A percentile compares a stretch with the other conserved stretches of the same genome.
Conservation (phyloP, 148 eudicot species). For the Tetragonia tetragonoides region DNA sequence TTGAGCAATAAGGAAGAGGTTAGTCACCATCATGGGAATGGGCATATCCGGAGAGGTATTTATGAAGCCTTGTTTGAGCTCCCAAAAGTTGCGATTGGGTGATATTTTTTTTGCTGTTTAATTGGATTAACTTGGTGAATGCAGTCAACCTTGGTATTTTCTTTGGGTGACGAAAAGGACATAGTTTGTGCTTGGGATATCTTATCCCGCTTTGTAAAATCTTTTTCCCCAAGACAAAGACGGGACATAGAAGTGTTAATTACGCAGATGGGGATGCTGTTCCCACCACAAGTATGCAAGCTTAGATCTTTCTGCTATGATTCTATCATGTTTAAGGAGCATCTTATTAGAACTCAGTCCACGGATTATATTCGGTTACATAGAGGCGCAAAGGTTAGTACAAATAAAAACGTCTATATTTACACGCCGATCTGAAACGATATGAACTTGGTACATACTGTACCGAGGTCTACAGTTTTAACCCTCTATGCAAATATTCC, state of each 20-base stretch:
- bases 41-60: not conserved
- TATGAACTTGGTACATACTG: too few relatives aligned
- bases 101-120: not conserved
- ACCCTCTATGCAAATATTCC: too few relatives aligned
- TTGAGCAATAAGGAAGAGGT: slow-evolving; percentile 5
- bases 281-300: too few relatives aligned
- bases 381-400: too few relatives aligned
- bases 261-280: not conserved
- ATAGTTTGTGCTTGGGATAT: not conserved
- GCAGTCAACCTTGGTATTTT: not conserved
- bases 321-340: too few relatives aligned
- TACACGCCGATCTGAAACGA: too few relatives aligned
- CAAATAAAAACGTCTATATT: too few relatives aligned
- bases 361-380: too few relatives aligned
- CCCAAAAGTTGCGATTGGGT: not conserved
- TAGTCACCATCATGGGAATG: not conserved
- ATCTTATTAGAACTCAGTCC: too few relatives aligned
- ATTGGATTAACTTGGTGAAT: not conserved
- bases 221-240: not conserved
- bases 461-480: too few relatives aligned
- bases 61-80: slow-evolving; percentile 8
- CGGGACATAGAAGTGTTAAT: not conserved
- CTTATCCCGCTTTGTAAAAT: not conserved
- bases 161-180: not conserved
- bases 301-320: too few relatives aligned